These are phyloP conservation scores for Nyctanthes arbortristis DNA, from an alignment of 257 asterid species.

Conservation along the genomic window DNA sequence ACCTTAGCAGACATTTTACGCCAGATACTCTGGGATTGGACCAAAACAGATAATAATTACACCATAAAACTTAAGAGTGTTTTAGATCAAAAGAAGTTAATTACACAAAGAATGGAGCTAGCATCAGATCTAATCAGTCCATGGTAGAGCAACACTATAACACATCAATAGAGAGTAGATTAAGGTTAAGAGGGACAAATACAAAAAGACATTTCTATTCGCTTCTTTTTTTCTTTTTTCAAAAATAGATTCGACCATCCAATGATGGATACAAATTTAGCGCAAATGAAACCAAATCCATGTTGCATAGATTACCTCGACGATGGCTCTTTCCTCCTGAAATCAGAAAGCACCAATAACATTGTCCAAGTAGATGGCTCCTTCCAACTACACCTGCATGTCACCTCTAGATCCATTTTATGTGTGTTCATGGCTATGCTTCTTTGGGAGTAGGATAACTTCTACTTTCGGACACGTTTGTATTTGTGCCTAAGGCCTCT, in stretches of 20 bases:
- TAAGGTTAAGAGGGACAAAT: conserved; percentile 21
- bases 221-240: conserved; percentile 23
- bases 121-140: conserved; percentile 20
- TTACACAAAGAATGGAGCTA: conserved; percentile 40
- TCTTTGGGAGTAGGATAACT: conserved; percentile 42
- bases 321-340: conserved; percentile 20
- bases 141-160: conserved; percentile 35
- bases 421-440: conserved; percentile 42
- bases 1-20: too few relatives aligned
- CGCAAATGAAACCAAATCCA: conserved; percentile 25
- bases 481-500: conserved; percentile 40
- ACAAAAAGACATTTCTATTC: conserved; percentile 27
- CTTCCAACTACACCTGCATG: conserved; percentile 32
- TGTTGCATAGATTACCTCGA: conserved; percentile 16
- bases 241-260: conserved; percentile 26
- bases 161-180: conserved; percentile 31
- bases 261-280: conserved; percentile 21
- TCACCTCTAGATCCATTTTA: conserved; percentile 9
- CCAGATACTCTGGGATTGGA: too few relatives aligned
- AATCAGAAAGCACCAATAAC: conserved; percentile 30
- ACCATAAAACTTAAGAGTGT: neutral
- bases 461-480: conserved; percentile 26
- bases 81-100: neutral
- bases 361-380: conserved; percentile 16
- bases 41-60: neutral